phyloP scores from a whole-genome alignment of 345 rosid genomes.

The Hibiscus syriacus region DNA sequence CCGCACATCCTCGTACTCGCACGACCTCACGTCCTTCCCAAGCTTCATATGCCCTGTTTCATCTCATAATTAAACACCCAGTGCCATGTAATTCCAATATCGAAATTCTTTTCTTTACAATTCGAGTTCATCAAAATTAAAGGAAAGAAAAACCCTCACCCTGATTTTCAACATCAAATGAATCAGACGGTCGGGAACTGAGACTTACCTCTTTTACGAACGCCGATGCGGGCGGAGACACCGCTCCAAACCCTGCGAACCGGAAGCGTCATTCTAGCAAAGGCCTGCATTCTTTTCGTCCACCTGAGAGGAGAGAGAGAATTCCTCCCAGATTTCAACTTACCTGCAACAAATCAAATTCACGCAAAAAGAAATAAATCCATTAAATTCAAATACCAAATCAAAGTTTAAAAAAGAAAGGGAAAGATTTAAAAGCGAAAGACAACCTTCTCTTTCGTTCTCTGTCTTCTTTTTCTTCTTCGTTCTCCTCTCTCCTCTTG shows the following conservation, averaged over 20 bases:
- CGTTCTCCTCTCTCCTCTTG: background rate
- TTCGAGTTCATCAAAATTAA: too few relatives aligned
- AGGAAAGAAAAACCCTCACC: too few relatives aligned
- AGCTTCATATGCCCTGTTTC: conserved; percentile 39
- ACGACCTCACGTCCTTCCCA: conserved; percentile 33
- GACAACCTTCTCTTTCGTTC: conserved; percentile 8
- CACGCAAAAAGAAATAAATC: background rate
- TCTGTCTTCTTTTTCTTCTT: background rate
- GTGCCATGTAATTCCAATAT: background rate
- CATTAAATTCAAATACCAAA: background rate
- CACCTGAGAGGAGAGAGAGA: conserved; percentile 16
- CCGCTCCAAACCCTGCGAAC: conserved; percentile 30
- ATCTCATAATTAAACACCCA: too few relatives aligned
- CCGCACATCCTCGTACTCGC: conserved; percentile 39
- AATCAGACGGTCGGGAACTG: background rate
- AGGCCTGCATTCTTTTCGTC: conserved; percentile 20
- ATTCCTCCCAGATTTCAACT: background rate
- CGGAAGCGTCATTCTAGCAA: conserved; percentile 21
- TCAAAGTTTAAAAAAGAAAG: background rate
- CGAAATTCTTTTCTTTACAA: too few relatives aligned
- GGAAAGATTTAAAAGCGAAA: background rate
- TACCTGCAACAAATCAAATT: conserved; percentile 2
- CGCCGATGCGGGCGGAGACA: conserved; percentile 22
- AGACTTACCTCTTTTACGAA: conserved; percentile 28
- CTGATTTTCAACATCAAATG: too few relatives aligned